These are phyloP conservation scores for Gaeumannomyces tritici DNA, from an alignment of 2,329 filamentous ascomycete genomes.

Conservation along the genomic window DNA sequence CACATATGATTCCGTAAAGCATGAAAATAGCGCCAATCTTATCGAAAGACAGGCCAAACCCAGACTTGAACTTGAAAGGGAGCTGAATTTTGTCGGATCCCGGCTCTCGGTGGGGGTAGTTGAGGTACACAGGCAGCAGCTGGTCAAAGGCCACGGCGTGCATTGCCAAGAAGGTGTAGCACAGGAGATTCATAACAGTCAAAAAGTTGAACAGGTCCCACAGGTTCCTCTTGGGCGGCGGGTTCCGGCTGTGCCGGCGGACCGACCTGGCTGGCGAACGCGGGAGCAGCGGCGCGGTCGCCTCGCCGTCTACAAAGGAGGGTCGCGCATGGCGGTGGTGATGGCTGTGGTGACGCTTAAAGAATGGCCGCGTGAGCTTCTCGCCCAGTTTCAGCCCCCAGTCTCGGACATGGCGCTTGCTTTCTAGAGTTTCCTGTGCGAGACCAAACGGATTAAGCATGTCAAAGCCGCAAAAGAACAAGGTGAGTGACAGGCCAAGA, in stretches of 20 bases:
- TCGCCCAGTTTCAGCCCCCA: conserved; percentile 67
- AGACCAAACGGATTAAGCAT: not conserved
- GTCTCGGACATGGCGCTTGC: conserved; percentile 58
- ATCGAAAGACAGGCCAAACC: conserved; percentile 64
- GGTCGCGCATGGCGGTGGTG: conserved; percentile 24
- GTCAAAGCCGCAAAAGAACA: not conserved
- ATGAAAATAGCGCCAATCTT: conserved; percentile 82
- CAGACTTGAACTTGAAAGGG: conserved; percentile 75
- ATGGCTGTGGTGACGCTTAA: conserved; percentile 11
- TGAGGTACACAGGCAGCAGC: conserved; percentile 78
- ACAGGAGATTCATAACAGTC: conserved; percentile 39
- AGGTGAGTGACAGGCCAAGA: not conserved
- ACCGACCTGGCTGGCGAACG: conserved; percentile 5
- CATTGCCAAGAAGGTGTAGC: conserved; percentile 73
- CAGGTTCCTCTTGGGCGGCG: conserved; percentile 6
- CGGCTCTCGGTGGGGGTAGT: conserved; percentile 53
- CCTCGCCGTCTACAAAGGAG: conserved; percentile 46
- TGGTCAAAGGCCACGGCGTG: conserved; percentile 83
- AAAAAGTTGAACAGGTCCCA: conserved; percentile 18
- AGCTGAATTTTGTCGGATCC: conserved; percentile 48
- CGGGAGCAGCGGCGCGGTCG: conserved; percentile 44
- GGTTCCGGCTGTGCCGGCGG: not conserved
- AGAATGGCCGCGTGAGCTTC: conserved; percentile 38
- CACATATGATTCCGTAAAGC: conserved; percentile 68
- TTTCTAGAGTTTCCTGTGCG: conserved; percentile 65